Percentiles rank a stretch among this genome's conserved stretches.
phyloP scores from a whole-genome alignment of 2,329 filamentous ascomycete species.

The Aspergillus quadricinctus region DNA sequence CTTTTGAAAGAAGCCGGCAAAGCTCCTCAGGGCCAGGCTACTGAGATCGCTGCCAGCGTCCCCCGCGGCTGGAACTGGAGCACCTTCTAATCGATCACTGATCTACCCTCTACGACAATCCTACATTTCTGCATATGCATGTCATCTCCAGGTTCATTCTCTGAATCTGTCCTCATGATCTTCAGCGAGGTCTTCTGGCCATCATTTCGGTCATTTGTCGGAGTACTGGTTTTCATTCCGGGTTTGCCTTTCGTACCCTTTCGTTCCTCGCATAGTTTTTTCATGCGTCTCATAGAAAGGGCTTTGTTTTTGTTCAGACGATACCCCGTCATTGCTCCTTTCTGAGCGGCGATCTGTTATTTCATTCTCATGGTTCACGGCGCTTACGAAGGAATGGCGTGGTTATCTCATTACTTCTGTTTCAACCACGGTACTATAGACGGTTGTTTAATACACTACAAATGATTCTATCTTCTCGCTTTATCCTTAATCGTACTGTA shows the following conservation, averaged over 20 bases:
- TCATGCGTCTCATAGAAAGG: conserved; percentile 11
- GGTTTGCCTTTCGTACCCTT: conserved; percentile 6
- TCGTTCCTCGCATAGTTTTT: conserved; percentile 5
- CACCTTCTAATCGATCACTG: conserved; percentile 48
- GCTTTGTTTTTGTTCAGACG: conserved; percentile 16
- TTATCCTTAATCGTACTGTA: background rate
- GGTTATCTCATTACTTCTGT: background rate
- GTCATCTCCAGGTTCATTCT: background rate
- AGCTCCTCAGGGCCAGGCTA: conserved; percentile 23
- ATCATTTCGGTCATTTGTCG: conserved; percentile 11
- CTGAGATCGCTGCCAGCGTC: conserved; percentile 51
- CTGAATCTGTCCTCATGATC: conserved; percentile 6
- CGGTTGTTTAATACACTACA: background rate
- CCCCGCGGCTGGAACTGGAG: conserved; percentile 60
- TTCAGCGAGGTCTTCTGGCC: conserved; percentile 3
- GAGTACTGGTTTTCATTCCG: conserved; percentile 11
- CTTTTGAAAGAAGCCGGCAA: conserved; percentile 17
- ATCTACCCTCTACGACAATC: background rate
- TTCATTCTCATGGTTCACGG: conserved; percentile 11
- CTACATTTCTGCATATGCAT: background rate
- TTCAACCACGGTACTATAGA: background rate
- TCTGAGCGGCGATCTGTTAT: conserved; percentile 21
- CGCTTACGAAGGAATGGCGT: conserved; percentile 1
- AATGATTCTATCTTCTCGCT: background rate
- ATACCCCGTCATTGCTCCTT: conserved; percentile 33